phyloP scores from a whole-genome alignment of 768 basidiomycete species.

The Suillus occidentalis region DNA sequence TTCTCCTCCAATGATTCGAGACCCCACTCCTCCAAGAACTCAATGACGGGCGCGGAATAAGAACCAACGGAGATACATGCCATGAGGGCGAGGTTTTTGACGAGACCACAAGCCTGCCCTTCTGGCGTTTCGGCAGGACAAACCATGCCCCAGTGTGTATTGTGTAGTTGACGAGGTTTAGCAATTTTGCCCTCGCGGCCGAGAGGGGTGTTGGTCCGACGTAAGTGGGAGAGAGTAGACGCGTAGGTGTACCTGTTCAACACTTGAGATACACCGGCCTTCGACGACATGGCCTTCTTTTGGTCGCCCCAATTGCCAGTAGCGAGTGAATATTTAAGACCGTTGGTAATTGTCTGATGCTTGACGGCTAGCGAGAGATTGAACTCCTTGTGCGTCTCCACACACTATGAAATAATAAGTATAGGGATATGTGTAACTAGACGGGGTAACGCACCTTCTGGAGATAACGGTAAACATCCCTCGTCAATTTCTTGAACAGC shows the following conservation, averaged over 20 bases:
- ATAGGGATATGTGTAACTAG: neutral
- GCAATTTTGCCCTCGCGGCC: slow-evolving; percentile 99
- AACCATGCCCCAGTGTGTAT: slow-evolving; percentile 99
- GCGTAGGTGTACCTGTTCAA: slow-evolving; percentile 98
- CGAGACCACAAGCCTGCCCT: slow-evolving; percentile 98
- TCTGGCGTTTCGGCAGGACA: slow-evolving; percentile 99
- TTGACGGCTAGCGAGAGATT: slow-evolving; percentile 90
- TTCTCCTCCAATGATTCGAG: slow-evolving; percentile 94
- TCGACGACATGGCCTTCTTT: slow-evolving; percentile 97
- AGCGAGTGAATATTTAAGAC: slow-evolving; percentile 94
- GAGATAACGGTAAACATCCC: slow-evolving; percentile 94
- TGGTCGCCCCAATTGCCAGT: slow-evolving; percentile 99
- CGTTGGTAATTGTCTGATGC: slow-evolving; percentile 96
- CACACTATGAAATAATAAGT: slow-evolving; percentile 59
- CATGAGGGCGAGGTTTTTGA: slow-evolving; percentile 98
- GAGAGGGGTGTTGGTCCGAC: slow-evolving; percentile 96
- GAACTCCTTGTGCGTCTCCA: slow-evolving; percentile 95
- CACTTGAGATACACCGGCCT: slow-evolving; percentile 98
- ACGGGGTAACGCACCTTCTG: slow-evolving; percentile 70
- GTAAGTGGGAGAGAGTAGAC: slow-evolving; percentile 95
- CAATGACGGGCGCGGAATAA: slow-evolving; percentile 92
- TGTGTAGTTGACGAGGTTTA: slow-evolving; percentile 97
- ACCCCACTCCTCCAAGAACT: slow-evolving; percentile 99
- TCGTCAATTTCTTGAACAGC: slow-evolving; percentile 94
- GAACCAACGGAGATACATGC: slow-evolving; percentile 97